Evolutionary conservation across 2,329 filamentous ascomycete genomes (phyloP).

Genomic region (Lojkania enalia): DNA sequence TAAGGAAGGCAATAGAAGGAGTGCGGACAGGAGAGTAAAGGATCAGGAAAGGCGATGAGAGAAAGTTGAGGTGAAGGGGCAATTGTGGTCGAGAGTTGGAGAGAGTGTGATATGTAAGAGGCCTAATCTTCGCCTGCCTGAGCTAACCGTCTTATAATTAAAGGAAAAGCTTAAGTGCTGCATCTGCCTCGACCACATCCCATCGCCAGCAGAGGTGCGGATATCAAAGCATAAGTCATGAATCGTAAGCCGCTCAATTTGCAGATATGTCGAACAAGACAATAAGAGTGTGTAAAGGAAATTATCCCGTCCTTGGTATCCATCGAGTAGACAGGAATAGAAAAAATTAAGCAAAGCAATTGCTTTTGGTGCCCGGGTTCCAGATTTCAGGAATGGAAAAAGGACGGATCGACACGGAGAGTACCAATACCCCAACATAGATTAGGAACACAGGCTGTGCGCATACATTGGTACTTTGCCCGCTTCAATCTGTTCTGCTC

Average conservation of each 20-base stretch:
- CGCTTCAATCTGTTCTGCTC: background rate
- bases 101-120: conserved; percentile 11
- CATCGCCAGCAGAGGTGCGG: conserved; percentile 37
- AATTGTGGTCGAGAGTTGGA: conserved; percentile 4
- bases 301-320: conserved; percentile 39
- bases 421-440: background rate
- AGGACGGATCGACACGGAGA: conserved; percentile 10
- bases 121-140: conserved; percentile 6
- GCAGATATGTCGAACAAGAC: conserved; percentile 35
- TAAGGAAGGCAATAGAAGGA: conserved; percentile 4
- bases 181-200: conserved; percentile 24
- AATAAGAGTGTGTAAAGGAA: conserved; percentile 36
- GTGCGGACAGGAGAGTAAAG: conserved; percentile 4
- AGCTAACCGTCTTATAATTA: conserved; percentile 15
- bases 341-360: conserved; percentile 35
- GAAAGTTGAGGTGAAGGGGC: background rate
- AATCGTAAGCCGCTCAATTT: conserved; percentile 48
- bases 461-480: background rate
- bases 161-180: conserved; percentile 25
- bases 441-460: no score
- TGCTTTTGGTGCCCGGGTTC: conserved; percentile 36
- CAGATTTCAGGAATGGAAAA: background rate
- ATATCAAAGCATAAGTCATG: conserved; percentile 49
- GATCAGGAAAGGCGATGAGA: conserved; percentile 1
- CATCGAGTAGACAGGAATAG: conserved; percentile 31